Evolutionary conservation across 495 filamentous ascomycete genomes (phyloP).

Genomic region (Penicillium riverlandense): DNA sequence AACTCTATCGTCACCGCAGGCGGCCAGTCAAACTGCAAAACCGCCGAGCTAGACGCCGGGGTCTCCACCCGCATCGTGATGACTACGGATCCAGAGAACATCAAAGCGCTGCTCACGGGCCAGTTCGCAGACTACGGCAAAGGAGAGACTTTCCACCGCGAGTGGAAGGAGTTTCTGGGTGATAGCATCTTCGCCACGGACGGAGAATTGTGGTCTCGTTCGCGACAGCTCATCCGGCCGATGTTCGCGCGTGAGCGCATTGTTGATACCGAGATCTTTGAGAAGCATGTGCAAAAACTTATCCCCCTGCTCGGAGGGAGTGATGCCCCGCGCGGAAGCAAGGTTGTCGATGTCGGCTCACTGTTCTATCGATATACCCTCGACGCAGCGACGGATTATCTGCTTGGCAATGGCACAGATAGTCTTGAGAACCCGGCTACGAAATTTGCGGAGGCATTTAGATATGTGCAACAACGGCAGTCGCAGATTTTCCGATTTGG

Average conservation of each 20-base stretch:
- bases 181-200: conserved; percentile 78
- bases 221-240: conserved; percentile 70
- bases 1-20: conserved; percentile 35
- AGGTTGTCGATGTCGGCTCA: conserved; percentile 57
- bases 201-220: conserved; percentile 64
- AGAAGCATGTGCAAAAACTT: conserved; percentile 64
- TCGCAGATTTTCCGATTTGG: conserved; percentile 50
- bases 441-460: conserved; percentile 66
- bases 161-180: conserved; percentile 69
- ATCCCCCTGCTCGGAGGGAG: conserved; percentile 51
- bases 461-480: conserved; percentile 64
- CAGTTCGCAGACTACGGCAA: conserved; percentile 66
- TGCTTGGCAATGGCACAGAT: conserved; percentile 70
- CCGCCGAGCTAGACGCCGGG: conserved; percentile 51
- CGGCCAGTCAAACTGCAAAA: conserved; percentile 33
- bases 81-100: conserved; percentile 58
- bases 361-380: conserved; percentile 78
- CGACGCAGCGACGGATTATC: conserved; percentile 76
- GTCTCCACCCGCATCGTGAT: conserved; percentile 50
- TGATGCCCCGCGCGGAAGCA: conserved; percentile 31
- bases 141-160: conserved; percentile 58
- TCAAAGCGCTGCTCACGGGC: conserved; percentile 75
- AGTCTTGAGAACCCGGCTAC: conserved; percentile 52
- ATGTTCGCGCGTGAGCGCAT: conserved; percentile 81
- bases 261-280: conserved; percentile 72